These are phyloP conservation scores for Fusarium sp. DNA, from an alignment of 2,329 filamentous ascomycete genomes.

Conservation along the genomic window DNA sequence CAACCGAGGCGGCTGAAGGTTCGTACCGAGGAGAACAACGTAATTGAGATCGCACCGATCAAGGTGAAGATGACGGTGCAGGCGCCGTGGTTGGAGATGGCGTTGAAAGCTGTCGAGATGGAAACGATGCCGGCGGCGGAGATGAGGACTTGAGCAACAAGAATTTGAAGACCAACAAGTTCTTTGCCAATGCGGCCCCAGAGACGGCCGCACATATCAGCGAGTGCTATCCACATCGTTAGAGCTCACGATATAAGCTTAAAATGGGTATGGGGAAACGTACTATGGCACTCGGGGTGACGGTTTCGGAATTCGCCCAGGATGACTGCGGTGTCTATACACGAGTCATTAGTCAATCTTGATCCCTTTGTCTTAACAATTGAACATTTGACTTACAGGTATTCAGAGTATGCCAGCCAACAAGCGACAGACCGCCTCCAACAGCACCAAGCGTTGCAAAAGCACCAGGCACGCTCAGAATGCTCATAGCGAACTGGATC, in stretches of 20 bases:
- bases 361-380: background rate
- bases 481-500: constrained; percentile 39
- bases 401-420: constrained; percentile 1
- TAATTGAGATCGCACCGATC: background rate
- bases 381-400: background rate
- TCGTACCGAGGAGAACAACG: background rate
- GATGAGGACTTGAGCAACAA: background rate
- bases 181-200: background rate
- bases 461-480: constrained; percentile 43
- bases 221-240: background rate
- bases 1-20: background rate
- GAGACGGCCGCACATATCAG: background rate
- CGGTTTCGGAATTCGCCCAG: background rate
- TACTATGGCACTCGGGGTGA: background rate
- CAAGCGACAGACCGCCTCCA: background rate
- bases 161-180: background rate
- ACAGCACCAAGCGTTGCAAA: constrained; percentile 27
- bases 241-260: background rate
- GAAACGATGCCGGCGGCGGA: background rate
- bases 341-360: background rate
- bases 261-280: fast-evolving
- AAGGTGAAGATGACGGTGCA: background rate
- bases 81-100: background rate
- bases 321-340: background rate
- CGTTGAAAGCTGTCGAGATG: background rate